phyloP scores from a whole-genome alignment of 768 basidiomycete species.

The Daedalea quercina region DNA sequence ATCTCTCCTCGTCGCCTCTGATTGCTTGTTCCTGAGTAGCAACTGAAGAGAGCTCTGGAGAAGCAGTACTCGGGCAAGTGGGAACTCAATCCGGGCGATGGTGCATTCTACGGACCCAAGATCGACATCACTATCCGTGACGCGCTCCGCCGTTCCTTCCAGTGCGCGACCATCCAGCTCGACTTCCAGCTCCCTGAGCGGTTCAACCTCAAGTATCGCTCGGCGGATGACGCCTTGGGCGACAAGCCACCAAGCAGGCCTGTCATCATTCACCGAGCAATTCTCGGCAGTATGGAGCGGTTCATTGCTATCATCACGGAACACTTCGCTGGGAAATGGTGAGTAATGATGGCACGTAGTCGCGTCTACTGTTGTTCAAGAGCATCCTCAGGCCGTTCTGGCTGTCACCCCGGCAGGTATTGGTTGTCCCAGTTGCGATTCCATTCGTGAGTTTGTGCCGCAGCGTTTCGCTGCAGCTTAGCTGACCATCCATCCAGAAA shows the following conservation, averaged over 20 bases:
- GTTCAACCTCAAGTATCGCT: slow-evolving; percentile 90
- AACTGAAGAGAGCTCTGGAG: slow-evolving; percentile 80
- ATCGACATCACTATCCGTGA: slow-evolving; percentile 97
- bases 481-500: slow-evolving; percentile 44
- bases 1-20: background rate
- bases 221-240: slow-evolving; percentile 58
- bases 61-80: slow-evolving; percentile 83
- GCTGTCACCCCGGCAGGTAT: slow-evolving; percentile 92
- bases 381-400: slow-evolving; percentile 79
- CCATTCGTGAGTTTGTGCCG: slow-evolving; percentile 61
- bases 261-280: slow-evolving; percentile 97
- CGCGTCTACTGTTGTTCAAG: background rate
- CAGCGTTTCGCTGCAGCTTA: background rate
- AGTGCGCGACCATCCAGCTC: slow-evolving; percentile 97
- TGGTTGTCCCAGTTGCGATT: slow-evolving; percentile 89
- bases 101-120: slow-evolving; percentile 99
- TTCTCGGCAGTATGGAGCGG: slow-evolving; percentile 87
- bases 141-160: slow-evolving; percentile 88
- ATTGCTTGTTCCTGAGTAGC: slow-evolving; percentile 34
- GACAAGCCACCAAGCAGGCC: slow-evolving; percentile 63
- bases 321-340: slow-evolving; percentile 98
- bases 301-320: slow-evolving; percentile 98
- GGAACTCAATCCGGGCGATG: slow-evolving; percentile 92
- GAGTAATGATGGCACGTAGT: slow-evolving; percentile 26
- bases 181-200: slow-evolving; percentile 98